A percentile compares a stretch with the other conserved stretches of the same genome.
These are phyloP conservation scores for Aurantiochytrium sp. DNA, from an alignment of 108 stramenopile genomes.

Conservation along the genomic window DNA sequence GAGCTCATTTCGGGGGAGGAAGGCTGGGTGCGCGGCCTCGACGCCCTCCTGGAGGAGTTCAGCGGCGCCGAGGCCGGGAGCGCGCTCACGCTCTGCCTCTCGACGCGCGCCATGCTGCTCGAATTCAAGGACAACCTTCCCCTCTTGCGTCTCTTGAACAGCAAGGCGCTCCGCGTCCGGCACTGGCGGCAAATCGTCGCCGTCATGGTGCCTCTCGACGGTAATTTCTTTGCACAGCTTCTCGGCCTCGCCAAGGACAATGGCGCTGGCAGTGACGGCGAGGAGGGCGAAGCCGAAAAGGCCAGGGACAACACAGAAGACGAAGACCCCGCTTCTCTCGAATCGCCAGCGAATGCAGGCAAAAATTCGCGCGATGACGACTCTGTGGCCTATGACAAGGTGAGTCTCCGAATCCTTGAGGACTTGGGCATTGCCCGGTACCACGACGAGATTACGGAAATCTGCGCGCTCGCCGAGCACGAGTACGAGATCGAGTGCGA, in stretches of 20 bases:
- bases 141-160: background rate
- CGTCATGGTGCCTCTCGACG: constrained; percentile 22
- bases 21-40: background rate
- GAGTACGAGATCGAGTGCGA: background rate
- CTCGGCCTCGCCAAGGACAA: background rate
- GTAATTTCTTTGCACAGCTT: background rate
- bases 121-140: background rate
- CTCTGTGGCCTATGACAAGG: background rate
- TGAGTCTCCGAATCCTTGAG: background rate
- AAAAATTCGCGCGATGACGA: background rate
- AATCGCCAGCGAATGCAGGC: too few species aligned
- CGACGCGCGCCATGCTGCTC: background rate
- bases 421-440: background rate
- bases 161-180: background rate
- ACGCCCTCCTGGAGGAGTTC: background rate
- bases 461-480: background rate
- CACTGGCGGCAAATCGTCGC: background rate
- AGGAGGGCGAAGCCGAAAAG: background rate
- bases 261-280: background rate
- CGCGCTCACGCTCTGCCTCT: background rate
- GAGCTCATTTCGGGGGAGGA: background rate
- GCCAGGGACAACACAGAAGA: too few species aligned
- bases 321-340: too few species aligned
- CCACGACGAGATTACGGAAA: background rate
- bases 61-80: background rate